Conservation (phyloP, 1,139 yeast species). For the Geotrichum histeridarum region DNA sequence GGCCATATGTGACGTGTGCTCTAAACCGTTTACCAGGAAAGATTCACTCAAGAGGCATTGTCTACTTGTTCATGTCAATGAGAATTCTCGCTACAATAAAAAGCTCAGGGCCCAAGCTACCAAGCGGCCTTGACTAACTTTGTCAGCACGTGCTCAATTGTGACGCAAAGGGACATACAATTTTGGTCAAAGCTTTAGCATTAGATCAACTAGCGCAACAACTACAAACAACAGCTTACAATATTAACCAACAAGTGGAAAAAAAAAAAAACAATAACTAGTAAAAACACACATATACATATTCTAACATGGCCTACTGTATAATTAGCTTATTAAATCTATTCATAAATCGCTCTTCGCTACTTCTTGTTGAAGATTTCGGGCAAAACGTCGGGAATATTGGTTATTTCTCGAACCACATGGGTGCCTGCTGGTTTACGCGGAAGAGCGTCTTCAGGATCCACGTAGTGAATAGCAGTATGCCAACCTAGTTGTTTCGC, state of each 20-base stretch:
- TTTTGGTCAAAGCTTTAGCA: too few relatives aligned
- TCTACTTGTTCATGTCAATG: conserved; percentile 48
- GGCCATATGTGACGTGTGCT: conserved; percentile 44
- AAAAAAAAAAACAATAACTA: background rate
- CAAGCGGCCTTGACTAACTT: background rate
- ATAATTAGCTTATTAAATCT: background rate
- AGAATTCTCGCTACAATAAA: conserved; percentile 17
- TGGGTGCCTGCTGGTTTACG: conserved; percentile 43
- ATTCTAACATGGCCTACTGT: background rate
- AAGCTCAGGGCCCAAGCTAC: conserved; percentile 1
- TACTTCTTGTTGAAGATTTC: conserved; percentile 40
- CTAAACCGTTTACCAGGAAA: conserved; percentile 51
- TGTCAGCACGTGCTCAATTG: background rate
- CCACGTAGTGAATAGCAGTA: conserved; percentile 55
- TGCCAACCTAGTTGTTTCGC: conserved; percentile 48
- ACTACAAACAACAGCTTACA: background rate
- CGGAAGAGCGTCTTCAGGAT: conserved; percentile 43
- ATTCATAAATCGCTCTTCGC: background rate
- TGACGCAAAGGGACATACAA: background rate
- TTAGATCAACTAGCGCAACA: background rate
- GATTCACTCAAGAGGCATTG: conserved; percentile 52
- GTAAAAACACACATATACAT: background rate
- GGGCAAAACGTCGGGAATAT: conserved; percentile 45
- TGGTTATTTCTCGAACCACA: conserved; percentile 45
- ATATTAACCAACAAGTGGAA: background rate